A percentile compares a stretch with the other conserved stretches of the same genome.
phyloP scores from a whole-genome alignment of 108 stramenopile genomes.

The Skeletonema potamos region DNA sequence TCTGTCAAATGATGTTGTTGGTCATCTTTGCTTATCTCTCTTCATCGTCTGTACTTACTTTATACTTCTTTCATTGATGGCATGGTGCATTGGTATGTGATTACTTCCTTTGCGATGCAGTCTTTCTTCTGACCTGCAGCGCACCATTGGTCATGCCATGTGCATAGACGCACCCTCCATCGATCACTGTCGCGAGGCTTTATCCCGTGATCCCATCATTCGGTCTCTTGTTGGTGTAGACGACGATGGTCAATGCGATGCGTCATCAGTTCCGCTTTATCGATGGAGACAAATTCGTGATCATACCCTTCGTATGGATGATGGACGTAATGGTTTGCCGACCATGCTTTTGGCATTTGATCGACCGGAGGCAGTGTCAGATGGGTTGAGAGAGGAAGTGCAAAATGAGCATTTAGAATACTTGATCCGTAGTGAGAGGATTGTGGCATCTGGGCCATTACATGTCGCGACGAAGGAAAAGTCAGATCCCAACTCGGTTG shows the following conservation, averaged over 20 bases:
- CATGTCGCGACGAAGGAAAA: constrained; percentile 74
- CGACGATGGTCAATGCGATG: constrained; percentile 22
- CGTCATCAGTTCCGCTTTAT: constrained; percentile 62
- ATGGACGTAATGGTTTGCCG: constrained; percentile 75
- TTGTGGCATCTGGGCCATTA: constrained; percentile 75
- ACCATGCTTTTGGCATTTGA: constrained; percentile 69
- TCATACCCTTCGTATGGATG: constrained; percentile 72
- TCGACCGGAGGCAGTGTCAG: constrained; percentile 50
- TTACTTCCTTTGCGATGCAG: constrained; percentile 41
- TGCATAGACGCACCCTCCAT: constrained; percentile 73
- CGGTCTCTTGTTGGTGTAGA: constrained; percentile 62
- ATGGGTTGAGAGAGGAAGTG: constrained; percentile 50
- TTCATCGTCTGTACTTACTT: not conserved
- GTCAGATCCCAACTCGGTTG: constrained; percentile 63
- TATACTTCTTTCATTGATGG: not conserved
- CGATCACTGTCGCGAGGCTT: constrained; percentile 58
- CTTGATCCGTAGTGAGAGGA: constrained; percentile 69
- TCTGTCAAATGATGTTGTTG: not conserved
- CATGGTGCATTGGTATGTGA: not conserved
- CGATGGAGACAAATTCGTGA: constrained; percentile 89
- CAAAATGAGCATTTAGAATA: constrained; percentile 61
- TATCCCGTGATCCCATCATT: constrained; percentile 71
- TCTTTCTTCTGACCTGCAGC: constrained; percentile 72
- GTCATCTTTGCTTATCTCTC: not conserved
- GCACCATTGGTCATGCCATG: constrained; percentile 76